These are phyloP conservation scores for Cystofilobasidium ferigula DNA, from an alignment of 768 basidiomycete species.

Conservation along the genomic window DNA sequence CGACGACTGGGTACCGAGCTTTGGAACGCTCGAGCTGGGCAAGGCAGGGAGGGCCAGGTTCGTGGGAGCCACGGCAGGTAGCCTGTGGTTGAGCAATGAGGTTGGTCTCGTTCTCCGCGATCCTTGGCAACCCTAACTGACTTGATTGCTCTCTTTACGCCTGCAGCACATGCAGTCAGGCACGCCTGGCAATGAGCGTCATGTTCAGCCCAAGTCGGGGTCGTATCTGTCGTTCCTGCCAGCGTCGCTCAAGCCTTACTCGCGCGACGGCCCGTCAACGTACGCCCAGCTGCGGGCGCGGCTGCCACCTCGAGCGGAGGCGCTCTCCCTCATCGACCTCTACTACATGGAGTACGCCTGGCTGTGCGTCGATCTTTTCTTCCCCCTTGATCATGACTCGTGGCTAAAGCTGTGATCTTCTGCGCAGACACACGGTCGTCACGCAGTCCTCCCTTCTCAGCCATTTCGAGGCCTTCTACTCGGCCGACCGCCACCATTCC, in stretches of 20 bases:
- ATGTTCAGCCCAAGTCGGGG: neutral
- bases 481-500: neutral
- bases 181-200: neutral
- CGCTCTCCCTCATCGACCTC: constrained; percentile 6
- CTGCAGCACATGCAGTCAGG: neutral
- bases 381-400: too few relatives aligned
- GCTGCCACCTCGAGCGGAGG: neutral
- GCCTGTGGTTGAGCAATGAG: constrained; percentile 2
- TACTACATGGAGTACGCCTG: constrained; percentile 12
- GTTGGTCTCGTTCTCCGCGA: neutral
- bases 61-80: constrained; percentile 4
- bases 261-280: neutral
- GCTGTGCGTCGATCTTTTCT: neutral
- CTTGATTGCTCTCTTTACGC: neutral
- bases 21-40: constrained; percentile 10
- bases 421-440: constrained; percentile 10
- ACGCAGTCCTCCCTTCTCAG: neutral
- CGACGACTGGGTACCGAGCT: constrained; percentile 8
- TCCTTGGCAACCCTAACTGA: neutral
- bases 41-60: constrained; percentile 9
- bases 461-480: constrained; percentile 9
- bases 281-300: neutral
- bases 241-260: neutral
- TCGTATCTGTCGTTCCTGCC: neutral
- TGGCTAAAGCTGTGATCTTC: neutral